A percentile compares a stretch with the other conserved stretches of the same genome.
Evolutionary conservation across 2,329 filamentous ascomycete genomes (phyloP).

Genomic region (Ampelomyces quisqualis): DNA sequence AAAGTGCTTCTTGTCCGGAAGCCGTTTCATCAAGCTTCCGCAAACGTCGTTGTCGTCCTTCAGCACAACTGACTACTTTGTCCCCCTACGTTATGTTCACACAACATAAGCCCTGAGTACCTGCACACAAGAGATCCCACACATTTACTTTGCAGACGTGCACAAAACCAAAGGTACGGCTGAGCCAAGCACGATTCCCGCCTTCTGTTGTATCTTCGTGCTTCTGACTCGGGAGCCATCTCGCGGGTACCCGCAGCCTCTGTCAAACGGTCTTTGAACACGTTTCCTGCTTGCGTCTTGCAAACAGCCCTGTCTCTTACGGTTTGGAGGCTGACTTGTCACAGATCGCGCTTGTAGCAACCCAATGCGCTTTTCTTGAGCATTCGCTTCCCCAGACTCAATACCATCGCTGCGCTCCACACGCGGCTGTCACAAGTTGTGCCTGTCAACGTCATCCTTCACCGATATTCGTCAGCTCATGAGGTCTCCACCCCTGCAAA

Average conservation of each 20-base stretch:
- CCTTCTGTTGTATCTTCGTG: constrained; percentile 22
- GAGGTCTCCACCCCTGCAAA: constrained; percentile 28
- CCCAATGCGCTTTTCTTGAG: constrained; percentile 29
- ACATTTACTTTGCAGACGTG: constrained; percentile 21
- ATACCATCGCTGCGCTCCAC: constrained; percentile 25
- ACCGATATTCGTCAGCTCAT: constrained; percentile 23
- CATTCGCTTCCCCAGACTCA: constrained; percentile 30
- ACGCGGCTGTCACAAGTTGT: constrained; percentile 15
- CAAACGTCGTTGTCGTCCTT: constrained; percentile 36
- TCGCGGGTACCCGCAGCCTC: constrained; percentile 29
- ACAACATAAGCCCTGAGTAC: constrained; percentile 30
- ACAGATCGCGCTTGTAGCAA: constrained; percentile 39
- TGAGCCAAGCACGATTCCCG: constrained; percentile 26
- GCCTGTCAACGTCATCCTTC: constrained; percentile 13
- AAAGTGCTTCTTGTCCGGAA: constrained; percentile 34
- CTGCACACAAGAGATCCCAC: constrained; percentile 20
- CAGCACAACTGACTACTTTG: constrained; percentile 34
- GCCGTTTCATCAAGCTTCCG: constrained; percentile 37
- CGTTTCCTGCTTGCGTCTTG: constrained; percentile 43
- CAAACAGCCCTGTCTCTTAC: constrained; percentile 42
- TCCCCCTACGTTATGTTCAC: constrained; percentile 37
- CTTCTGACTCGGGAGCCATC: constrained; percentile 38
- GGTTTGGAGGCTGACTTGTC: constrained; percentile 43
- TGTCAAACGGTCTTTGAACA: constrained; percentile 43
- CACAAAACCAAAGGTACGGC: constrained; percentile 40